Conservation (phyloP, 1,284 basidiomycete genomes). For the Ceratobasidium sp. region DNA sequence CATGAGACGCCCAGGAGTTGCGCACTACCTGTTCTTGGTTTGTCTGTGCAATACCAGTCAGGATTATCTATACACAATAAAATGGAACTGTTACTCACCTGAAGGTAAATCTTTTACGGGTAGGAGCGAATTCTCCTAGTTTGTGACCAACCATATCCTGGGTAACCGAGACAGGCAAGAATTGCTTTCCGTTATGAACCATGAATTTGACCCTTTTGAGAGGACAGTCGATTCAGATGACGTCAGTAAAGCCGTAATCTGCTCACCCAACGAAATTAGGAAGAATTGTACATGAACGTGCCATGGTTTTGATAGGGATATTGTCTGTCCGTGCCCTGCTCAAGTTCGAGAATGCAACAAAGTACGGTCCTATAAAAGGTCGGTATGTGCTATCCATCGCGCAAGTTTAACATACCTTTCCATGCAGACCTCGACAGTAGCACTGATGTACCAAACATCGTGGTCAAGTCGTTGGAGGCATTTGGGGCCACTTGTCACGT, state of each 20-base stretch:
- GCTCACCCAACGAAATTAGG: slow-evolving; percentile 93
- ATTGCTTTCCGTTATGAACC: slow-evolving; percentile 95
- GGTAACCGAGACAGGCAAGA: slow-evolving; percentile 85
- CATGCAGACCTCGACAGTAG: slow-evolving; percentile 55
- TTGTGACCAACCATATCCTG: slow-evolving; percentile 99
- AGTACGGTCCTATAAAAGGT: slow-evolving; percentile 82
- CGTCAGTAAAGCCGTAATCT: not conserved
- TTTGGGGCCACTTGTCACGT: not conserved
- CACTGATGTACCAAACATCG: slow-evolving; percentile 47
- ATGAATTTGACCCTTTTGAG: slow-evolving; percentile 77
- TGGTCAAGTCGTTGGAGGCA: not conserved
- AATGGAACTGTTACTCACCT: slow-evolving; percentile 63
- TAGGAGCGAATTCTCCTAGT: slow-evolving; percentile 93
- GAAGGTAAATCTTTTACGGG: slow-evolving; percentile 78
- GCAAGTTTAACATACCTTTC: slow-evolving; percentile 54
- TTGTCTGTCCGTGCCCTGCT: slow-evolving; percentile 85
- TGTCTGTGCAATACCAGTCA: slow-evolving; percentile 46
- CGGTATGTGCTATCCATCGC: not conserved
- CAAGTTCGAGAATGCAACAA: slow-evolving; percentile 93
- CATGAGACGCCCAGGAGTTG: not conserved
- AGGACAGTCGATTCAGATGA: slow-evolving; percentile 31
- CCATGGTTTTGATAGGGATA: slow-evolving; percentile 88
- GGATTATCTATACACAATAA: slow-evolving; percentile 12
- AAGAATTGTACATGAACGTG: slow-evolving; percentile 90
- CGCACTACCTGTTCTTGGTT: slow-evolving; percentile 54